Percentiles rank a stretch among this genome's conserved stretches.
Conservation (phyloP, 495 filamentous ascomycete species). For the Ramalina peruviana region DNA sequence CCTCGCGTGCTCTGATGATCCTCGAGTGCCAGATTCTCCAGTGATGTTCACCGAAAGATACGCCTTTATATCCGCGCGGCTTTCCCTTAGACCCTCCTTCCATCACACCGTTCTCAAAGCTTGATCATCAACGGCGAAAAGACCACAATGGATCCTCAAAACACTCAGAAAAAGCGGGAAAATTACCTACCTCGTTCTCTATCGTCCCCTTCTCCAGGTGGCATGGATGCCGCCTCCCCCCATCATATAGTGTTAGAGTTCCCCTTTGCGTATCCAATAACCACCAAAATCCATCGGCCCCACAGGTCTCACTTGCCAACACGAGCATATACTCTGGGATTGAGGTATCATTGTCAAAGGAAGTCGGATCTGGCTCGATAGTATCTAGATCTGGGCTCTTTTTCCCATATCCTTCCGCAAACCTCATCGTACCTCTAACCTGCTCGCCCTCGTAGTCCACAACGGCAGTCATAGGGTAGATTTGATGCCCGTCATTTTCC, state of each 20-base stretch:
- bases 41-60: too few relatives aligned
- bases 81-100: neutral
- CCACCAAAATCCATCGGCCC: neutral
- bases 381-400: neutral
- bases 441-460: neutral
- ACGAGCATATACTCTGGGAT: neutral
- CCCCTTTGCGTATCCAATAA: neutral
- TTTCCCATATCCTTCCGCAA: neutral
- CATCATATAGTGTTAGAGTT: neutral
- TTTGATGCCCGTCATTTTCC: conserved; percentile 1
- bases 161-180: too few relatives aligned
- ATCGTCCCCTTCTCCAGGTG: neutral
- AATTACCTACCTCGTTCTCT: neutral
- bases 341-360: neutral
- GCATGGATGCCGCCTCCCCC: neutral
- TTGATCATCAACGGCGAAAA: neutral
- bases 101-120: neutral
- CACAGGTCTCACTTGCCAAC: neutral
- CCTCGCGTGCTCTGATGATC: too few relatives aligned
- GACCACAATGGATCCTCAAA: neutral
- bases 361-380: too few relatives aligned
- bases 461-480: neutral
- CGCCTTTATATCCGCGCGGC: too few relatives aligned
- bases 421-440: neutral
- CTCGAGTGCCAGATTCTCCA: too few relatives aligned